Evolutionary conservation across 2,329 filamentous ascomycete genomes (phyloP).

Genomic region (Penicillium griseofulvum): DNA sequence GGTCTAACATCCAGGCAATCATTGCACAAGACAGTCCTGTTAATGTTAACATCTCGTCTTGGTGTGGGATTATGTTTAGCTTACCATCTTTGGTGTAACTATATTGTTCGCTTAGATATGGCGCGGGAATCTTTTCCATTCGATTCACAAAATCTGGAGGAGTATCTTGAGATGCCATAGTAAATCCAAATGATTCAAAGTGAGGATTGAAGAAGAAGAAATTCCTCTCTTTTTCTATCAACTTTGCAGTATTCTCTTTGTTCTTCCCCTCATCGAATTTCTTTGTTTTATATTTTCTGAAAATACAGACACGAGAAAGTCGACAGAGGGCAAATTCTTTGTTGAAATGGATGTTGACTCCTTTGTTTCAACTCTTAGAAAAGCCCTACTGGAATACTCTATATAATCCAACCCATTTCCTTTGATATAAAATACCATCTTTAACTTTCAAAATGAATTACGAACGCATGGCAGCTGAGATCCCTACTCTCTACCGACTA

Average conservation of each 20-base stretch:
- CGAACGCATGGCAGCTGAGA: not conserved
- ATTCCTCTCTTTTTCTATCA: not conserved
- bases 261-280: not conserved
- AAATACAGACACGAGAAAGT: not conserved
- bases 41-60: not conserved
- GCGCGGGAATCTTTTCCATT: constrained; percentile 5
- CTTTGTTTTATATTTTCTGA: not conserved
- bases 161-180: not conserved
- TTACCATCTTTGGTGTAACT: constrained; percentile 4
- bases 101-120: not conserved
- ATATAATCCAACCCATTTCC: not conserved
- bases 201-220: not conserved
- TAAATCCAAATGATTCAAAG: not conserved
- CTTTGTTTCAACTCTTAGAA: constrained; percentile 1
- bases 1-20: constrained; percentile 9
- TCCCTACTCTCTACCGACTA: not conserved
- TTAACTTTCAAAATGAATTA: constrained; percentile 4
- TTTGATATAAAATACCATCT: not conserved
- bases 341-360: not conserved
- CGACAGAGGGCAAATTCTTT: not conserved
- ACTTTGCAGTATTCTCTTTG: not conserved
- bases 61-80: not conserved
- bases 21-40: constrained; percentile 4
- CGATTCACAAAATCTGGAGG: not conserved
- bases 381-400: not conserved